Conservation (phyloP, 345 rosid genomes). For the Gossypium sturtianum region DNA sequence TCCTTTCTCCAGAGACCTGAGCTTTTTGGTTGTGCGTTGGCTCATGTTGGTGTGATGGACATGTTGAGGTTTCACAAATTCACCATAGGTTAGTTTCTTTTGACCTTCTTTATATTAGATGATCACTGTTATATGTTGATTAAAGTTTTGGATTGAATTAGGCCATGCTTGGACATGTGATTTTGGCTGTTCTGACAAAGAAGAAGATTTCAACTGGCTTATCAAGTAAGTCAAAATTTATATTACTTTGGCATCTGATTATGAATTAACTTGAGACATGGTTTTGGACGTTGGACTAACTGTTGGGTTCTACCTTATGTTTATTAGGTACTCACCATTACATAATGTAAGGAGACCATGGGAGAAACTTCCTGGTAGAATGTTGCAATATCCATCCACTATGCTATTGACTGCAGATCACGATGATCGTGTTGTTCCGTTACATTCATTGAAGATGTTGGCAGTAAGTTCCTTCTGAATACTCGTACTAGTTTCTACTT, state of each 20-base stretch:
- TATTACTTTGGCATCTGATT: background rate
- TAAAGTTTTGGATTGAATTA: slow-evolving; percentile 12
- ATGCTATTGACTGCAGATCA: slow-evolving; percentile 97
- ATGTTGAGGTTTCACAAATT: slow-evolving; percentile 95
- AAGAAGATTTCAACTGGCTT: slow-evolving; percentile 89
- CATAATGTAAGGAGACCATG: slow-evolving; percentile 96
- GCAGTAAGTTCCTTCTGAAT: slow-evolving; percentile 48
- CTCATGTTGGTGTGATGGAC: slow-evolving; percentile 99
- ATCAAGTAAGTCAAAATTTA: slow-evolving; percentile 48
- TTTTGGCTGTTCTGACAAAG: slow-evolving; percentile 78
- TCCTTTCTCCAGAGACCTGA: slow-evolving; percentile 70
- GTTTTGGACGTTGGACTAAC: background rate
- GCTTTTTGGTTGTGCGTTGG: slow-evolving; percentile 95
- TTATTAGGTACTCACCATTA: slow-evolving; percentile 77
- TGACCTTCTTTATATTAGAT: background rate
- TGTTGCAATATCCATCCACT: slow-evolving; percentile 74
- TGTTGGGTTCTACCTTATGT: background rate
- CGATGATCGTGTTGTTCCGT: slow-evolving; percentile 88
- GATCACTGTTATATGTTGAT: background rate
- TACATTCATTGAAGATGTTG: slow-evolving; percentile 74
- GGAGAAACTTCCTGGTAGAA: slow-evolving; percentile 43
- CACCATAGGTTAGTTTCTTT: slow-evolving; percentile 56
- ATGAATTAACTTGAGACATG: background rate
- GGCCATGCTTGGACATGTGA: slow-evolving; percentile 98
- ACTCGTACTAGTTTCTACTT: background rate